phyloP scores from a whole-genome alignment of 805 yeast genomes.

The Diddensiella transvaalensis region DNA sequence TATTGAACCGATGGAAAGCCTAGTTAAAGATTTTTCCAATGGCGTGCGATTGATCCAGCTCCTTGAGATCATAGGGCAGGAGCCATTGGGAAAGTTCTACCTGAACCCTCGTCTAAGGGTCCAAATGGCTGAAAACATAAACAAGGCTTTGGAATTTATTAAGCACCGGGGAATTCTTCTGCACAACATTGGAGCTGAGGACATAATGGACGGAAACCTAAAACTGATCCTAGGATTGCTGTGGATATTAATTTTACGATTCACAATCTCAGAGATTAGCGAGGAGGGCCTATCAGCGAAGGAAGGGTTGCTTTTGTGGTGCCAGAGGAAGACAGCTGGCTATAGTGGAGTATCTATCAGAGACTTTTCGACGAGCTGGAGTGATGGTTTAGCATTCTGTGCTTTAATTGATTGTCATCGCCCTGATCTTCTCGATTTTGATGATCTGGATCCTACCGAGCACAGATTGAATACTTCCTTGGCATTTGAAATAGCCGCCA shows the following conservation, averaged over 20 bases:
- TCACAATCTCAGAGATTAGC: constrained; percentile 38
- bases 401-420: constrained; percentile 42
- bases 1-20: constrained; percentile 26
- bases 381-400: constrained; percentile 46
- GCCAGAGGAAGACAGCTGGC: constrained; percentile 43
- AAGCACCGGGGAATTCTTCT: constrained; percentile 35
- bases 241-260: constrained; percentile 52
- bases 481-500: constrained; percentile 44
- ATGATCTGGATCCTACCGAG: constrained; percentile 29
- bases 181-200: constrained; percentile 58
- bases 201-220: constrained; percentile 89
- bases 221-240: constrained; percentile 86
- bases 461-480: constrained; percentile 33
- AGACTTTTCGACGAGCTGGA: constrained; percentile 58
- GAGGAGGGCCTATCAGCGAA: constrained; percentile 40
- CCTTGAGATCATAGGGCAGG: constrained; percentile 36
- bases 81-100: constrained; percentile 34
- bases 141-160: constrained; percentile 36
- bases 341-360: constrained; percentile 38
- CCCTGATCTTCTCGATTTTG: constrained; percentile 40
- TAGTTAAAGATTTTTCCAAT: constrained; percentile 30
- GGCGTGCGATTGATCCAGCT: constrained; percentile 38
- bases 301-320: constrained; percentile 50
- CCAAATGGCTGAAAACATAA: constrained; percentile 38
- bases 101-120: constrained; percentile 34